A percentile compares a stretch with the other conserved stretches of the same genome.
phyloP scores from a whole-genome alignment of 495 filamentous ascomycete genomes.

The Cercophora sp. region DNA sequence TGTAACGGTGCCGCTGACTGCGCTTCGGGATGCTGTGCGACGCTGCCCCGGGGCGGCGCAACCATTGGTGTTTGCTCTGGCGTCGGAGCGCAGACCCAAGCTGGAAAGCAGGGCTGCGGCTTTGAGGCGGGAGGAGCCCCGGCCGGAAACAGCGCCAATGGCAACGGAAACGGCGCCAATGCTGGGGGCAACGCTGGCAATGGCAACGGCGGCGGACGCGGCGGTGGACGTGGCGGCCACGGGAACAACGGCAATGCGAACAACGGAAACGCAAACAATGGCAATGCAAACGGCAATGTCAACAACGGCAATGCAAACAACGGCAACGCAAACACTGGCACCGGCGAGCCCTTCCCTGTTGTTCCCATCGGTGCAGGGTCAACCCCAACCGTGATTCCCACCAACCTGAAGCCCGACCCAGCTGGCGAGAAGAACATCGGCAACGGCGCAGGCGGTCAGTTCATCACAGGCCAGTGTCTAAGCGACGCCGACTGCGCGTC shows the following conservation, averaged over 20 bases:
- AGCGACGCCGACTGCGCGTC: slow-evolving; percentile 27
- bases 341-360: not conserved
- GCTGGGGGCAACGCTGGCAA: not conserved
- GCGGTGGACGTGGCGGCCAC: not conserved
- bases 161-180: not conserved
- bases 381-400: slow-evolving; percentile 5
- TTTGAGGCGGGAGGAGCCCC: slow-evolving; percentile 18
- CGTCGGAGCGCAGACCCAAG: slow-evolving; percentile 22
- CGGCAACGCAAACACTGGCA: not conserved
- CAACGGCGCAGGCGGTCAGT: slow-evolving; percentile 22
- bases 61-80: slow-evolving; percentile 36
- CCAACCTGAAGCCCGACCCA: slow-evolving; percentile 21
- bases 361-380: not conserved
- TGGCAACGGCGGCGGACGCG: not conserved
- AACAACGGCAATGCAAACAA: not conserved
- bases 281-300: not conserved
- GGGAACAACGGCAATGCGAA: too few species aligned
- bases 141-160: too few species aligned
- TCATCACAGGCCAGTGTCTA: slow-evolving; percentile 25
- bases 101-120: slow-evolving; percentile 32
- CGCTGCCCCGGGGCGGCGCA: slow-evolving; percentile 19
- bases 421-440: slow-evolving; percentile 22
- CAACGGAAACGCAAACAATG: too few species aligned
- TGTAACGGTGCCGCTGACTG: slow-evolving; percentile 41
- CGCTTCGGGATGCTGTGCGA: slow-evolving; percentile 37